These are phyloP conservation scores for Spatholobus suberectus DNA, from an alignment of 306 rosid species.

Conservation along the genomic window DNA sequence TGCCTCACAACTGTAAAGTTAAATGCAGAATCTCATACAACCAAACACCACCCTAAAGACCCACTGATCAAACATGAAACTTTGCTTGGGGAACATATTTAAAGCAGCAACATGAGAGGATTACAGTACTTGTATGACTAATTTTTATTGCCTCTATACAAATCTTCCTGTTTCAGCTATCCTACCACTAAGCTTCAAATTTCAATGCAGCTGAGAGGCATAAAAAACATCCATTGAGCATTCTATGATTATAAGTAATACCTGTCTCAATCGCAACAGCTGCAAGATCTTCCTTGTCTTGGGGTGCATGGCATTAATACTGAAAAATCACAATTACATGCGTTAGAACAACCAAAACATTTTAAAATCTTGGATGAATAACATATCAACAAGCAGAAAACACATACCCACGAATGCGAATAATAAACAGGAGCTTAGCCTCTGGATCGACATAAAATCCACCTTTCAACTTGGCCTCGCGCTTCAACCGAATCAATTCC, in stretches of 20 bases:
- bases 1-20: background rate
- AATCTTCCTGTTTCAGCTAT: background rate
- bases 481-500: conserved; percentile 71
- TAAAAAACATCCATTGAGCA: background rate
- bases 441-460: conserved; percentile 97
- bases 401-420: conserved; percentile 88
- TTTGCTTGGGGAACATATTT: background rate
- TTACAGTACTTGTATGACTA: too few species aligned
- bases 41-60: background rate
- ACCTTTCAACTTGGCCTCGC: conserved; percentile 91
- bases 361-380: too few species aligned
- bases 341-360: background rate
- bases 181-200: background rate
- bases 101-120: background rate
- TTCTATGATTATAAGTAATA: background rate
- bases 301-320: conserved; percentile 92
- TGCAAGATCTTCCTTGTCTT: conserved; percentile 81
- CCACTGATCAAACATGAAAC: background rate
- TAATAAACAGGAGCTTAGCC: conserved; percentile 79
- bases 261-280: conserved; percentile 95
- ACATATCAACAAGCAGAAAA: background rate
- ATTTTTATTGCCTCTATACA: background rate
- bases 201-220: background rate
- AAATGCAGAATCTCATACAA: background rate
- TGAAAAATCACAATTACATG: conserved; percentile 33